Evolutionary conservation across 441 rosid genomes (phyloP).

Genomic region (Mallotus repandus): DNA sequence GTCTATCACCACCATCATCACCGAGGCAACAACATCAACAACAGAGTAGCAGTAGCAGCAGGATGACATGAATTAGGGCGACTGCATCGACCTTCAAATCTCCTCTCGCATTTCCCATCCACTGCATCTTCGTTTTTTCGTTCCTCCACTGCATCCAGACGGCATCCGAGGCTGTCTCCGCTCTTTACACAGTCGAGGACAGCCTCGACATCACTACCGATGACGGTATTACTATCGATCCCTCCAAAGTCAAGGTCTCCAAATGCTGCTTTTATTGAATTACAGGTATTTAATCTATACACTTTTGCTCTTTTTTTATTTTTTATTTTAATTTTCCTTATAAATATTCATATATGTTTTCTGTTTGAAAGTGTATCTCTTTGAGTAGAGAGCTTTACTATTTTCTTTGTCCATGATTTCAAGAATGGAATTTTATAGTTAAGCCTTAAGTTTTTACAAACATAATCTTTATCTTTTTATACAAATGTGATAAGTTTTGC

Average conservation of each 20-base stretch:
- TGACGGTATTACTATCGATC: slow-evolving; percentile 42
- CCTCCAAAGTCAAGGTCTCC: slow-evolving; percentile 61
- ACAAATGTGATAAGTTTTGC: background rate
- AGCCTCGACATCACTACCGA: slow-evolving; percentile 29
- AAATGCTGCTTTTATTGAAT: background rate
- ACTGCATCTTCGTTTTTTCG: slow-evolving; percentile 83
- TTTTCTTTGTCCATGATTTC: background rate
- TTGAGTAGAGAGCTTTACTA: background rate
- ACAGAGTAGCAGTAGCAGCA: too few relatives aligned
- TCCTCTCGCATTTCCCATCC: slow-evolving; percentile 54
- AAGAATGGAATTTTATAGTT: background rate
- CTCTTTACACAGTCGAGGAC: slow-evolving; percentile 51
- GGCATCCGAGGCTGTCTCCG: slow-evolving; percentile 57
- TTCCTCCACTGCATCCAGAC: slow-evolving; percentile 87
- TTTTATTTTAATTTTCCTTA: background rate
- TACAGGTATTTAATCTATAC: background rate
- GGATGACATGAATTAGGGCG: slow-evolving; percentile 34
- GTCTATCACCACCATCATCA: too few relatives aligned
- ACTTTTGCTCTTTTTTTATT: too few relatives aligned
- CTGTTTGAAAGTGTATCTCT: too few relatives aligned
- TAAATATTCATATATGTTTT: too few relatives aligned
- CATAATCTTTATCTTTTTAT: background rate
- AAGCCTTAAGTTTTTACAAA: background rate
- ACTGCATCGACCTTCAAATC: slow-evolving; percentile 50
- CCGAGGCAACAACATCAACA: too few relatives aligned